phyloP scores from a whole-genome alignment of 164 flowering plant genomes.

The Litsea cubeba region DNA sequence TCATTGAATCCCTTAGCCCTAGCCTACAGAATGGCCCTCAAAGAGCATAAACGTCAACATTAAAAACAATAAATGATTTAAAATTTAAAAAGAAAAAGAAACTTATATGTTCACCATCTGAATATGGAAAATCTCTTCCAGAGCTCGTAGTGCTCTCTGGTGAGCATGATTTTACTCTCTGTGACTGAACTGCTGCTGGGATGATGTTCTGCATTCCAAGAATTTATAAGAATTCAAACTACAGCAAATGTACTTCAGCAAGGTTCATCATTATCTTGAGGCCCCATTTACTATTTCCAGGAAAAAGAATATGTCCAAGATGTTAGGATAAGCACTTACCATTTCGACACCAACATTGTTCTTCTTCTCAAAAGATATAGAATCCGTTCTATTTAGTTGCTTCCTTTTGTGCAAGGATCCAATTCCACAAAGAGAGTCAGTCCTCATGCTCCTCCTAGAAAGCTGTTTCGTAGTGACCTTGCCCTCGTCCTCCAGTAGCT shows the following conservation, averaged over 20 bases:
- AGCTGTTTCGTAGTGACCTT: slow-evolving; percentile 16
- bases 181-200: slow-evolving; percentile 14
- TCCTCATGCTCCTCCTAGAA: slow-evolving; percentile 25
- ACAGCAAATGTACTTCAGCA: too few relatives aligned
- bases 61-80: neutral
- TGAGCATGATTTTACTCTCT: slow-evolving; percentile 22
- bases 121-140: slow-evolving; percentile 8
- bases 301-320: neutral
- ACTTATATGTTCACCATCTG: slow-evolving; percentile 29
- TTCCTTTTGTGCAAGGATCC: slow-evolving; percentile 35
- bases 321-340: slow-evolving; percentile 26
- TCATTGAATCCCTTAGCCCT: too few relatives aligned
- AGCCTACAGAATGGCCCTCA: too few relatives aligned
- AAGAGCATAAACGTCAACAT: neutral
- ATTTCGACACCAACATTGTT: slow-evolving; percentile 23
- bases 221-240: neutral
- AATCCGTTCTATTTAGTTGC: slow-evolving; percentile 22
- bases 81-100: neutral
- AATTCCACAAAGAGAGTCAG: slow-evolving; percentile 22
- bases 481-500: slow-evolving; percentile 33
- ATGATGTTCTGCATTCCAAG: slow-evolving; percentile 20
- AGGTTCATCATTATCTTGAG: neutral
- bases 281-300: neutral
- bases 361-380: slow-evolving; percentile 31
- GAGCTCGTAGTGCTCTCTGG: slow-evolving; percentile 8